Evolutionary conservation across 1,284 basidiomycete genomes (phyloP).

Genomic region (Cystobasidium sp.): DNA sequence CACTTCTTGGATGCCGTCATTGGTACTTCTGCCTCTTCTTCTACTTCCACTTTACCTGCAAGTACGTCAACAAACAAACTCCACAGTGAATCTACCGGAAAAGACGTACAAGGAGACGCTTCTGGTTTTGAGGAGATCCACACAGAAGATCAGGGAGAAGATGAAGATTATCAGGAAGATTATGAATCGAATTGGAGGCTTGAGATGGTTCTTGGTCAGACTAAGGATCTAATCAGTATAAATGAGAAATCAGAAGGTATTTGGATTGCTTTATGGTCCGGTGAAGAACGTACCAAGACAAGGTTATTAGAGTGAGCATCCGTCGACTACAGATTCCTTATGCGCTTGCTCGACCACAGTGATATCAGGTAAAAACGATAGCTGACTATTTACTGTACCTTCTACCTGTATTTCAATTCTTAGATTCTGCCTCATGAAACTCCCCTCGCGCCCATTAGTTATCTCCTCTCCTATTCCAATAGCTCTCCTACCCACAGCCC

Average conservation of each 20-base stretch:
- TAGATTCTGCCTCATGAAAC: slow-evolving; percentile 42
- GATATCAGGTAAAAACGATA: neutral
- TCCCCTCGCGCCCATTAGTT: slow-evolving; percentile 35
- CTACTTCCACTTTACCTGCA: neutral
- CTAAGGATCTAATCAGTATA: slow-evolving; percentile 5
- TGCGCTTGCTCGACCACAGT: neutral
- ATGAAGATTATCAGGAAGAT: neutral
- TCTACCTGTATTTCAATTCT: neutral
- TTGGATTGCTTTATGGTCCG: slow-evolving; percentile 39
- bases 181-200: slow-evolving; percentile 30
- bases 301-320: slow-evolving; percentile 33
- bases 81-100: too few relatives aligned
- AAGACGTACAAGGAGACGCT: too few relatives aligned
- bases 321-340: too few relatives aligned
- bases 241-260: slow-evolving; percentile 30
- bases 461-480: slow-evolving; percentile 41
- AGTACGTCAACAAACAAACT: too few relatives aligned
- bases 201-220: slow-evolving; percentile 42
- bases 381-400: neutral
- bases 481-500: slow-evolving; percentile 33
- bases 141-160: neutral
- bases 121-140: too few relatives aligned
- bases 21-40: neutral
- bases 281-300: slow-evolving; percentile 23
- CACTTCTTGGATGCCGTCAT: slow-evolving; percentile 21